These are phyloP conservation scores for Sedum album DNA, from an alignment of 164 flowering plant genomes.

Conservation along the genomic window DNA sequence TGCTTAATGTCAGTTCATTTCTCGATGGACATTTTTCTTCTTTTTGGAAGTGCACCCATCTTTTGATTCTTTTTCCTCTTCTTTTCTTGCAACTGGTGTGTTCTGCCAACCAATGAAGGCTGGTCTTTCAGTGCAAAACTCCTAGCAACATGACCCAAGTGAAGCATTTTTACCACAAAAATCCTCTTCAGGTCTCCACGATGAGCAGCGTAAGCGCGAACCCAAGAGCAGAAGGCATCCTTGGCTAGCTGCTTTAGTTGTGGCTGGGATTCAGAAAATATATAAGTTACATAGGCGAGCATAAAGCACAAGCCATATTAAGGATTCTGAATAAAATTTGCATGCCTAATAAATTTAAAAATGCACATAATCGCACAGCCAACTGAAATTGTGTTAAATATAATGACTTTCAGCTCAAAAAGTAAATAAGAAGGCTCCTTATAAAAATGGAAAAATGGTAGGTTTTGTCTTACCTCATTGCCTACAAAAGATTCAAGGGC, in stretches of 20 bases:
- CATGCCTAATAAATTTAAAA: neutral
- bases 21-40: constrained; percentile 26
- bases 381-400: neutral
- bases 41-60: constrained; percentile 33
- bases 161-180: constrained; percentile 84
- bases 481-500: constrained; percentile 57
- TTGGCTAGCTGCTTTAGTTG: constrained; percentile 53
- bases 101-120: constrained; percentile 72
- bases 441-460: too few species aligned
- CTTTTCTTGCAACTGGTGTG: constrained; percentile 47
- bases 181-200: constrained; percentile 86
- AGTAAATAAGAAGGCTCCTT: too few species aligned
- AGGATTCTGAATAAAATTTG: neutral
- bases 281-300: neutral
- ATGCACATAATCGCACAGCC: neutral
- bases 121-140: constrained; percentile 89
- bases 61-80: constrained; percentile 67
- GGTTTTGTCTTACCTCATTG: constrained; percentile 35
- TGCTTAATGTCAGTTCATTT: constrained; percentile 13
- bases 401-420: too few species aligned
- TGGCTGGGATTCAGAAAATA: constrained; percentile 30
- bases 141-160: constrained; percentile 83
- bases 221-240: constrained; percentile 89
- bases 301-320: neutral
- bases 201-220: constrained; percentile 86